Percentiles rank a stretch among this genome's conserved stretches.
These are phyloP conservation scores for Hypomontagnella submonticulosa DNA, from an alignment of 495 filamentous ascomycete genomes.

Conservation along the genomic window DNA sequence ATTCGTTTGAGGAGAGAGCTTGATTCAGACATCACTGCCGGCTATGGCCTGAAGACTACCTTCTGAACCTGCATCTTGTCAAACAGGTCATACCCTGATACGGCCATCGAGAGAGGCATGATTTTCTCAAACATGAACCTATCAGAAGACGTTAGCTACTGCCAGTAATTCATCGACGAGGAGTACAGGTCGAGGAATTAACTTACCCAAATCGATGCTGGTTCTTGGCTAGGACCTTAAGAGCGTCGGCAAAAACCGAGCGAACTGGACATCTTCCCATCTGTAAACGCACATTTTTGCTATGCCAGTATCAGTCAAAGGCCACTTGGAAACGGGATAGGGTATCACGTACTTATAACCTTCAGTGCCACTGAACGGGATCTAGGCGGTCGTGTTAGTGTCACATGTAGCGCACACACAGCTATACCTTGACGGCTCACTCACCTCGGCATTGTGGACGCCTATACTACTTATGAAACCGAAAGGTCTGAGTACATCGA, in stretches of 20 bases:
- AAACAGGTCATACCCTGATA: conserved; percentile 91
- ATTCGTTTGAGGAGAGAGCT: background rate
- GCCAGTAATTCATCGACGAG: background rate
- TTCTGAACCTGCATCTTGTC: conserved; percentile 95
- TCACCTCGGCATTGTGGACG: conserved; percentile 88
- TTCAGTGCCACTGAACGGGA: conserved; percentile 84
- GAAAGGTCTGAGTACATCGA: conserved; percentile 87
- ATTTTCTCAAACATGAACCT: conserved; percentile 96
- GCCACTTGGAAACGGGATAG: background rate
- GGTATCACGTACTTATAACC: conserved; percentile 70
- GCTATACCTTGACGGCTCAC: conserved; percentile 11
- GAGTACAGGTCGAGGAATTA: background rate
- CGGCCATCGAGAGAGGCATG: conserved; percentile 85
- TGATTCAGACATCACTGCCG: background rate
- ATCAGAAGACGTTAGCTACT: conserved; percentile 23
- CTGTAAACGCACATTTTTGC: conserved; percentile 89
- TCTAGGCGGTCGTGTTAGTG: conserved; percentile 58
- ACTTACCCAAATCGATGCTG: conserved; percentile 83
- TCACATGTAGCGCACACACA: background rate
- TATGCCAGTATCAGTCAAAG: conserved; percentile 38
- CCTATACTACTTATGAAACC: conserved; percentile 89
- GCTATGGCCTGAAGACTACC: conserved; percentile 67
- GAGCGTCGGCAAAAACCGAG: conserved; percentile 80
- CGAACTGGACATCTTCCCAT: conserved; percentile 95
- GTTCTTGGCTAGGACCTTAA: conserved; percentile 82